Evolutionary conservation across 139 green algal genomes (phyloP).

Genomic region (Coccomyxa sp.): DNA sequence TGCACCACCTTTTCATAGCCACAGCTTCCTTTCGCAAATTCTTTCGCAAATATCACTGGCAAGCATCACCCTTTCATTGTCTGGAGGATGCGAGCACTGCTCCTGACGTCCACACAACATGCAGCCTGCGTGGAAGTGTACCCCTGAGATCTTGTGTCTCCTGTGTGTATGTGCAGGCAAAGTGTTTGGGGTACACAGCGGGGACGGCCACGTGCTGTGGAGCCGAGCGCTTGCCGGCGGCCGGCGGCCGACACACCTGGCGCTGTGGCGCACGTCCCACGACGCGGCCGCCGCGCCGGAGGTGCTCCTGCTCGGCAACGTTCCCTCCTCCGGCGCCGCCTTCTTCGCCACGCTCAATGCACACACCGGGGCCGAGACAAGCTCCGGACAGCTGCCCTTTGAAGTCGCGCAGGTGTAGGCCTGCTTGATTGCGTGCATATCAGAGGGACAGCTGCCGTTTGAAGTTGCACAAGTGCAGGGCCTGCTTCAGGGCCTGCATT

Average conservation of each 20-base stretch:
- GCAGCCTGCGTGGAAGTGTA: no score
- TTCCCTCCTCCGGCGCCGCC: background rate
- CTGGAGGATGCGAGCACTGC: no score
- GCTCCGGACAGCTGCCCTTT: background rate
- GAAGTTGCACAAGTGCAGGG: constrained; percentile 33
- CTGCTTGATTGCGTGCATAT: background rate
- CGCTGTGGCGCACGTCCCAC: constrained; percentile 55
- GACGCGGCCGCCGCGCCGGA: constrained; percentile 40
- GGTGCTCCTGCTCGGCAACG: constrained; percentile 36
- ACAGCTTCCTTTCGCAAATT: no score
- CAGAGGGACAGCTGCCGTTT: constrained; percentile 1
- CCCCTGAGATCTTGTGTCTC: no score
- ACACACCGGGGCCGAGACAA: constrained; percentile 38
- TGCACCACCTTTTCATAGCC: no score
- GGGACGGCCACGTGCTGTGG: constrained; percentile 84
- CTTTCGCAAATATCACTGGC: no score
- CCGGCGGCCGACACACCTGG: constrained; percentile 16
- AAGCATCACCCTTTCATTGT: no score
- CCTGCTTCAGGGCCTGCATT: background rate
- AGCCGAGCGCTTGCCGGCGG: constrained; percentile 6
- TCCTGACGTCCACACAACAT: no score
- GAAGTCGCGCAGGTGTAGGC: constrained; percentile 34
- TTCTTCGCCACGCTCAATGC: constrained; percentile 42
- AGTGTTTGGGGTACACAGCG: constrained; percentile 81
- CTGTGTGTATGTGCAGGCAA: constrained; percentile 36